These are phyloP conservation scores for Chlamydomonas reinhardtii DNA, from an alignment of 163 green algal genomes.

Conservation along the genomic window DNA sequence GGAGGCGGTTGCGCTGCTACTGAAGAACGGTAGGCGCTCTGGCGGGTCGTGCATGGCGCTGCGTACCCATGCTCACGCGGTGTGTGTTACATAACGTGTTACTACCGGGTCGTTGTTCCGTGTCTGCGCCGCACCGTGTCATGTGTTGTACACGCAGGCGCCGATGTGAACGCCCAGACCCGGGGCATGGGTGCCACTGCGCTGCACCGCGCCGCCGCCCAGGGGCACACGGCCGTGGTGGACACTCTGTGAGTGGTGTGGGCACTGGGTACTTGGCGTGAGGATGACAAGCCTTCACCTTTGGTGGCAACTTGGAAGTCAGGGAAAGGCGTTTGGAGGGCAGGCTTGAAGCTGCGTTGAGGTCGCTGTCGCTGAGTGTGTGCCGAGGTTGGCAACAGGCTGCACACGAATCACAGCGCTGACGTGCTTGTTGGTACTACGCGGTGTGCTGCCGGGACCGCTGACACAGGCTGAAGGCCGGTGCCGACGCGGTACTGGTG, in stretches of 20 bases:
- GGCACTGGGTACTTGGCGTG: too few relatives aligned
- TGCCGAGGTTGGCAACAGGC: too few relatives aligned
- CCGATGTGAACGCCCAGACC: constrained; percentile 62
- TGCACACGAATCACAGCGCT: too few relatives aligned
- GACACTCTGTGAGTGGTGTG: constrained; percentile 58
- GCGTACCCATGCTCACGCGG: too few relatives aligned
- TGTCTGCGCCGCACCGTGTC: not conserved
- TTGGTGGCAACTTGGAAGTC: too few relatives aligned
- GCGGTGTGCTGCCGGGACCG: too few relatives aligned
- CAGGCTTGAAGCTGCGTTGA: too few relatives aligned
- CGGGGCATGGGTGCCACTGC: constrained; percentile 64
- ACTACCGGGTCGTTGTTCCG: too few relatives aligned
- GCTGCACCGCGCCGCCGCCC: constrained; percentile 74
- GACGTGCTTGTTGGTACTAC: not conserved
- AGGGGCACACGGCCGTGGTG: constrained; percentile 59
- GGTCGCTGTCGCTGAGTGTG: too few relatives aligned
- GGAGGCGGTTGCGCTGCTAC: constrained; percentile 63
- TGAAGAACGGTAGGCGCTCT: constrained; percentile 52
- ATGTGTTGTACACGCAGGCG: constrained; percentile 40
- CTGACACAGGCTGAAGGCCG: constrained; percentile 52
- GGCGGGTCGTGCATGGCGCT: not conserved
- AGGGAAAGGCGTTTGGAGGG: too few relatives aligned
- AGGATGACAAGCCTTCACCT: too few relatives aligned
- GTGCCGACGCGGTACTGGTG: constrained; percentile 49
- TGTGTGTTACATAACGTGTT: too few relatives aligned